Evolutionary conservation across 257 asterid genomes (phyloP).

Genomic region (Eustoma russellianum): DNA sequence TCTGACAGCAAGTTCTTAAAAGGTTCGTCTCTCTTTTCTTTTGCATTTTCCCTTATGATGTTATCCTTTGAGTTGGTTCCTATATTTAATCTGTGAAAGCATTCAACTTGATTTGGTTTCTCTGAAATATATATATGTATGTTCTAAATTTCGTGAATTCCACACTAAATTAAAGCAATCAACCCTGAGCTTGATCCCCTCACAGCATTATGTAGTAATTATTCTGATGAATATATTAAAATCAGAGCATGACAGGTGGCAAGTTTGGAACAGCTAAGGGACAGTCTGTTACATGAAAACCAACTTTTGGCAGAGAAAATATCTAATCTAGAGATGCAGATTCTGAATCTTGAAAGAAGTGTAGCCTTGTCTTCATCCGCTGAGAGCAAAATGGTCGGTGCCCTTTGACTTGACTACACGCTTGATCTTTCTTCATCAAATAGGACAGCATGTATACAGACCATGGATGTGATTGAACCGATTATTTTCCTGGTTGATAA

Average conservation of each 20-base stretch:
- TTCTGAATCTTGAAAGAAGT: slow-evolving; percentile 36
- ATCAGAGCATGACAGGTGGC: slow-evolving; percentile 58
- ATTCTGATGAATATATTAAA: slow-evolving; percentile 42
- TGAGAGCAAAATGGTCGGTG: slow-evolving; percentile 34
- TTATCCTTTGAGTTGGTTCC: too few relatives aligned
- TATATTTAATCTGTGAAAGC: background rate
- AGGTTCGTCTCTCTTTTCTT: too few relatives aligned
- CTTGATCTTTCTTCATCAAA: too few relatives aligned
- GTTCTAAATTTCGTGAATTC: background rate
- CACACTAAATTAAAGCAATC: background rate
- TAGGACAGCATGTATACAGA: too few relatives aligned
- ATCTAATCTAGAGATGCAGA: slow-evolving; percentile 43
- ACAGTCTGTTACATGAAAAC: slow-evolving; percentile 42
- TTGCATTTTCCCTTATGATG: too few relatives aligned
- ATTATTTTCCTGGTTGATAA: too few relatives aligned
- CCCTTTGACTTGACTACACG: slow-evolving; percentile 1
- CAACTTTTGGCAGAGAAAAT: slow-evolving; percentile 33
- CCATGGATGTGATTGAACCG: too few relatives aligned
- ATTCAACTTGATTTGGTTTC: background rate
- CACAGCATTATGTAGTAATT: slow-evolving; percentile 16
- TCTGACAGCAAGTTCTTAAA: too few relatives aligned
- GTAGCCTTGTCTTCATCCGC: slow-evolving; percentile 24
- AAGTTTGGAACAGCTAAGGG: slow-evolving; percentile 53
- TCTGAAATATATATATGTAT: too few relatives aligned
- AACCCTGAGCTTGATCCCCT: slow-evolving; percentile 1